Evolutionary conservation across 192 early-diverging fungal species (phyloP).

Genomic region (Haplosporangium gracile): DNA sequence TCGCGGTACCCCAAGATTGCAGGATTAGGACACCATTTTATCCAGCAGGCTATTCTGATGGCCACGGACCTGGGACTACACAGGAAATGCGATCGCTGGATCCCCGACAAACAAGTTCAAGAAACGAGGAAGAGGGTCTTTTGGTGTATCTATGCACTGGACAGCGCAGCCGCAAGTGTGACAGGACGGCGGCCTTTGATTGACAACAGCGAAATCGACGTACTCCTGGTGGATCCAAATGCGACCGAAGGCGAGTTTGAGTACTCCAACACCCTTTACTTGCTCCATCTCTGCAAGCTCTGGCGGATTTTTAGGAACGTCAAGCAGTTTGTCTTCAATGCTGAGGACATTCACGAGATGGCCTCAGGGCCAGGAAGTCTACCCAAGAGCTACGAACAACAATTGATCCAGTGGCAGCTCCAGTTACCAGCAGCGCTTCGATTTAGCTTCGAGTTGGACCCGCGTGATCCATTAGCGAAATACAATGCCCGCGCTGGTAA

Average conservation of each 20-base stretch:
- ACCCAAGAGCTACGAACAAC: slow-evolving; percentile 48
- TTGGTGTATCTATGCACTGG: slow-evolving; percentile 45
- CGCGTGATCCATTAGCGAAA: slow-evolving; percentile 17
- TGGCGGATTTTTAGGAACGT: slow-evolving; percentile 49
- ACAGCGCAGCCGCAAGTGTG: slow-evolving; percentile 30
- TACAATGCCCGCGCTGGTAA: slow-evolving; percentile 47
- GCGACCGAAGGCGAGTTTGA: slow-evolving; percentile 37
- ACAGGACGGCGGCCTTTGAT: slow-evolving; percentile 44
- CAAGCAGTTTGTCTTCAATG: slow-evolving; percentile 49
- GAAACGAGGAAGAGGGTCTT: slow-evolving; percentile 48
- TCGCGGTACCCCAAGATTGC: slow-evolving; percentile 35
- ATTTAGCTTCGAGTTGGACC: slow-evolving; percentile 41
- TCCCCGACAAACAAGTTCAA: slow-evolving; percentile 40
- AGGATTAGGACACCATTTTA: slow-evolving; percentile 25
- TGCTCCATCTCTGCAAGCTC: slow-evolving; percentile 41
- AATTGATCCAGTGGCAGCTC: slow-evolving; percentile 50
- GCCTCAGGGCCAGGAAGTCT: slow-evolving; percentile 44
- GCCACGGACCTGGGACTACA: slow-evolving; percentile 41
- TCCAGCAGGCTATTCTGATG: slow-evolving; percentile 48
- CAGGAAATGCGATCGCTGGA: slow-evolving; percentile 54
- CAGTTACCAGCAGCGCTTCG: slow-evolving; percentile 38
- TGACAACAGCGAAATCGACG: slow-evolving; percentile 45
- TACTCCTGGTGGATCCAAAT: slow-evolving; percentile 22
- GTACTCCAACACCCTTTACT: slow-evolving; percentile 40
- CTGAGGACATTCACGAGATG: slow-evolving; percentile 39